Evolutionary conservation across 2,329 filamentous ascomycete genomes (phyloP).

Genomic region (Claviceps capensis): DNA sequence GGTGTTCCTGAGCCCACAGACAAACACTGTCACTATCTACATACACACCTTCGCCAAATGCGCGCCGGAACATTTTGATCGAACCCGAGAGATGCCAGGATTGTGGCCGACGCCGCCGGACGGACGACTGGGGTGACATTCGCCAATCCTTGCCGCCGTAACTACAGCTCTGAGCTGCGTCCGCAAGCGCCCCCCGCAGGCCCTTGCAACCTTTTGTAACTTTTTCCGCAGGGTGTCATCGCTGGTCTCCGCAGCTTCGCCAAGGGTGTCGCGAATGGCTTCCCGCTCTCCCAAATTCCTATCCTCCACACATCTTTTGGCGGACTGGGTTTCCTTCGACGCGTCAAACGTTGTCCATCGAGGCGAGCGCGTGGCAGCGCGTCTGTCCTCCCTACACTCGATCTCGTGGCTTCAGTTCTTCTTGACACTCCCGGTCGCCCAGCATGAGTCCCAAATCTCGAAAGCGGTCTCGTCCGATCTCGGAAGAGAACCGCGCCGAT

Average conservation of each 20-base stretch:
- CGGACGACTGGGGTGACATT: neutral
- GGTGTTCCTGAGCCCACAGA: no score
- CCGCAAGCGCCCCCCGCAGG: neutral
- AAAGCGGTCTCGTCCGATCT: constrained; percentile 37
- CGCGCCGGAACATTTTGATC: neutral
- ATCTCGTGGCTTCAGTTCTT: constrained; percentile 2
- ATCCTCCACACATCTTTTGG: neutral
- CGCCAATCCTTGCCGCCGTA: neutral
- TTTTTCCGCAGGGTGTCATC: neutral
- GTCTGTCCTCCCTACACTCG: neutral
- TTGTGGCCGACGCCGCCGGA: neutral
- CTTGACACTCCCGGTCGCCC: neutral
- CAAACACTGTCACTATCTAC: neutral
- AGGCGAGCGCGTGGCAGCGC: constrained; percentile 3
- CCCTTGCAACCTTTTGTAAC: neutral
- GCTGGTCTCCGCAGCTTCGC: neutral
- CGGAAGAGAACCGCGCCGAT: constrained; percentile 39
- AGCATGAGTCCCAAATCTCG: constrained; percentile 21
- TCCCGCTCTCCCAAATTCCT: constrained; percentile 3
- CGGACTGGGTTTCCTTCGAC: neutral
- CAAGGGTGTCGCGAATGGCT: constrained; percentile 6
- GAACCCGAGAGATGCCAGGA: neutral
- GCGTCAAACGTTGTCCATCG: neutral
- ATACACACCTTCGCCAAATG: no score
- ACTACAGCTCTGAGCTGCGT: neutral